Evolutionary conservation across 1,139 yeast species (phyloP), one percentile per base, ranked within the genome.

Genomic region (Kurtzmaniella quercitrusa): DNA sequence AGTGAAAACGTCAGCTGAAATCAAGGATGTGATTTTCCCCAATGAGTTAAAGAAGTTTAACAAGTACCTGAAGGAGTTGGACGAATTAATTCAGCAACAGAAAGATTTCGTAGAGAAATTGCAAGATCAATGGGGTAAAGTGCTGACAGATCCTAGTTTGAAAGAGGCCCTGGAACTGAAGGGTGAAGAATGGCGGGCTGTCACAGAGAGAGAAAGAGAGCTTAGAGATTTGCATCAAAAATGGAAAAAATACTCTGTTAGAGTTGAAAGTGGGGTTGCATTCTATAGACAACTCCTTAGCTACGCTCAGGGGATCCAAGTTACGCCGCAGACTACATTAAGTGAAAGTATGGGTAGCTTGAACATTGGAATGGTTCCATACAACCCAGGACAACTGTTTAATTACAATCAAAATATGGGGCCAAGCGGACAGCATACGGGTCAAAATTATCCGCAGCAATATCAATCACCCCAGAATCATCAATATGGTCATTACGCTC

Each of bases 21-120:
- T 84, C 45, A 75, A 74, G 51, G 66, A 70, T 25, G 65, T 70
- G 33, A 73, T 88, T 17, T 91, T 91, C 59, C 78, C 82, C 14
- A 76, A 79, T 45, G 96, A 90, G 59, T 66, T 93, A 50, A 79
- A 76, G 43, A 93, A 93, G 62, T 93, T 89, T 59, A 77, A 78
- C 34, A 86, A 86, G 0, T 82, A 80, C 52, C 80, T 80, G 44
- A 69, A 75, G 3, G 78, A 95, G 44, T 69, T 93, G 37, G 88
- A 83, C 40, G 78, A 81, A 3, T 78, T 93, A 14, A 73, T 84
- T 16, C 75, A 71, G 41, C 81, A 81, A 42, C 96, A 90, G 58
- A 73, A 75, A 39, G 63, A 67, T 3, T 63, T 82, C 31, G 72
- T 89, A 25, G 66, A 68, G 41, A 79, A 77, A 17, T 68, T 90